Evolutionary conservation across 331 rosid species (phyloP).

Genomic region (Saraca asoca): DNA sequence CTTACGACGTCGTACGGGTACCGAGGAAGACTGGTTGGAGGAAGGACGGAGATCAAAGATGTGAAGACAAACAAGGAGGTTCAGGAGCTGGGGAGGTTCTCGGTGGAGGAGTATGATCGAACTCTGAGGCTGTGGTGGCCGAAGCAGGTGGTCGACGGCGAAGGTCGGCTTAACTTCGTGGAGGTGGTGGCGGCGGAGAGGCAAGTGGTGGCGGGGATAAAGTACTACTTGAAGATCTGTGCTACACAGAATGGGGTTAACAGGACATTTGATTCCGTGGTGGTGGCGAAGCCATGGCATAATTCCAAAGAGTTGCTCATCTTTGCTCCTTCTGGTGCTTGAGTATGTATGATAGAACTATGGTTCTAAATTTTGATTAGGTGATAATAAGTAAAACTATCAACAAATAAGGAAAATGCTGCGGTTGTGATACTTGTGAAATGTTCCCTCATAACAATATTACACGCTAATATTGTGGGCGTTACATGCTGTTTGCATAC

Average conservation of each 20-base stretch:
- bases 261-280: constrained; percentile 50
- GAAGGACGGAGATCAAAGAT: constrained; percentile 43
- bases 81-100: constrained; percentile 69
- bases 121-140: constrained; percentile 16
- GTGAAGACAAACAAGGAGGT: constrained; percentile 63
- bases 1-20: constrained; percentile 37
- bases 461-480: no score
- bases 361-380: no score
- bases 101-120: constrained; percentile 67
- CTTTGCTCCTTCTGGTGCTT: constrained; percentile 45
- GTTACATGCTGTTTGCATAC: no score
- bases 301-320: constrained; percentile 52
- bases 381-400: no score
- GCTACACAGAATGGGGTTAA: constrained; percentile 42
- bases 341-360: no score
- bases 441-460: no score
- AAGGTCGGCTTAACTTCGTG: constrained; percentile 38
- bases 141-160: constrained; percentile 23
- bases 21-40: constrained; percentile 45
- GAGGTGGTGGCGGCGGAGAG: constrained; percentile 71
- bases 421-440: no score
- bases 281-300: constrained; percentile 73
- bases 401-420: no score
- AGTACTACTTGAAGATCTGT: constrained; percentile 57
- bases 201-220: constrained; percentile 75